Evolutionary conservation across 148 eudicot species (phyloP).

Genomic region (Pharnaceum exiguum): DNA sequence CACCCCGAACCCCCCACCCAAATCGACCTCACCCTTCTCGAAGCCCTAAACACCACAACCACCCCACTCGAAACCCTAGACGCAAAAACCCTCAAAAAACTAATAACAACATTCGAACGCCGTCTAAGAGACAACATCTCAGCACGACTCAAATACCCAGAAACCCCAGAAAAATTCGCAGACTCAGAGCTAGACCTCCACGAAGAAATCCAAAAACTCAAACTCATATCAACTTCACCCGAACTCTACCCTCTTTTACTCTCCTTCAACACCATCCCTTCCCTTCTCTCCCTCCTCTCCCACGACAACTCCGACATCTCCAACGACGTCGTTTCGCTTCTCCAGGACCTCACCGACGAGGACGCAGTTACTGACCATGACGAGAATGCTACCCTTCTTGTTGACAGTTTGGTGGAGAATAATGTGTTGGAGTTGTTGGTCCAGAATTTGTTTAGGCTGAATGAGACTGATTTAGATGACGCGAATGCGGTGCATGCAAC

Average conservation of each 20-base stretch:
- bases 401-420: constrained; percentile 74
- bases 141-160: constrained; percentile 85
- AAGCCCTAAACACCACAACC: constrained; percentile 70
- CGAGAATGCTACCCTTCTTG: constrained; percentile 66
- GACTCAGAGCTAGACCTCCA: constrained; percentile 92
- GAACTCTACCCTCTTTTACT: constrained; percentile 85
- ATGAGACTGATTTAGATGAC: constrained; percentile 73
- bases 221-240: constrained; percentile 72
- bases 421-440: constrained; percentile 74
- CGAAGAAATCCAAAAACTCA: constrained; percentile 81
- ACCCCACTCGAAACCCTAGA: constrained; percentile 63
- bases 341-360: constrained; percentile 85
- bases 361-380: constrained; percentile 84
- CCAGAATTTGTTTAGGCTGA: constrained; percentile 57
- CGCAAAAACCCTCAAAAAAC: constrained; percentile 75
- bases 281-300: constrained; percentile 49
- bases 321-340: constrained; percentile 55
- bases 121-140: constrained; percentile 89
- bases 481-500: constrained; percentile 53
- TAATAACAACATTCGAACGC: constrained; percentile 83
- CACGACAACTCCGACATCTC: constrained; percentile 89
- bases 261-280: constrained; percentile 48
- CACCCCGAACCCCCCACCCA: not conserved
- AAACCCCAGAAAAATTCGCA: constrained; percentile 84
- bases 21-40: constrained; percentile 79